Evolutionary conservation across 2,329 filamentous ascomycete genomes (phyloP).

Genomic region (Tricladium varicosporioides): DNA sequence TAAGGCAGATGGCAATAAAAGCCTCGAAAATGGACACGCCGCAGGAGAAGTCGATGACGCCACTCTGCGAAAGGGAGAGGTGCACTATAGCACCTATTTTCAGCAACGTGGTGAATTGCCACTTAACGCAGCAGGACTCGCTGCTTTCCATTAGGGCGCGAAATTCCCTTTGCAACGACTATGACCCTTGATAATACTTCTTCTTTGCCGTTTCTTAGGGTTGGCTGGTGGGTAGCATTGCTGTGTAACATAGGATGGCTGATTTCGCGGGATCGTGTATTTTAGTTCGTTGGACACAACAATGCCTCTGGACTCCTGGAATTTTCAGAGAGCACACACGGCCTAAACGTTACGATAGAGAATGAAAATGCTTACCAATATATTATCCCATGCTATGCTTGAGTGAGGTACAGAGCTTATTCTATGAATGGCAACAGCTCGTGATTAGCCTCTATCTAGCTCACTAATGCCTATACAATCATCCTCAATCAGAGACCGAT

Average conservation of each 20-base stretch:
- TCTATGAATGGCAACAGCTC: too few species aligned
- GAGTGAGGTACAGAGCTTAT: too few species aligned
- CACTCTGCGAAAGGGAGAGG: conserved; percentile 42
- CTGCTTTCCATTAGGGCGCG: conserved; percentile 24
- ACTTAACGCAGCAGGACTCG: conserved; percentile 28
- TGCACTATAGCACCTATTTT: conserved; percentile 43
- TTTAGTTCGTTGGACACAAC: background rate
- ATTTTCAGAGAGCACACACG: background rate
- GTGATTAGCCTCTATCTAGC: too few species aligned
- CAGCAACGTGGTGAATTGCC: conserved; percentile 31
- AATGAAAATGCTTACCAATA: background rate
- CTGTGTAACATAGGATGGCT: background rate
- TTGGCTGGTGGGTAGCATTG: background rate
- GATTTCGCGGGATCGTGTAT: background rate
- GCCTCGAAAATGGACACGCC: conserved; percentile 42
- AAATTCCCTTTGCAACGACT: background rate
- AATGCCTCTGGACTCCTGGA: background rate
- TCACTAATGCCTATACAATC: too few species aligned
- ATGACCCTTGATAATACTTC: background rate
- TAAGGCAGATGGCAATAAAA: conserved; percentile 38
- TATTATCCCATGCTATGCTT: too few species aligned
- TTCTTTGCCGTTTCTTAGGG: background rate
- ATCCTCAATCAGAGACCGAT: too few species aligned
- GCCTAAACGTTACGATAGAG: background rate
- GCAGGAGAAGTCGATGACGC: conserved; percentile 42